Evolutionary conservation across 2,329 filamentous ascomycete species (phyloP), one percentile per base, ranked within the genome.

Genomic region (Elsinoe batatas): DNA sequence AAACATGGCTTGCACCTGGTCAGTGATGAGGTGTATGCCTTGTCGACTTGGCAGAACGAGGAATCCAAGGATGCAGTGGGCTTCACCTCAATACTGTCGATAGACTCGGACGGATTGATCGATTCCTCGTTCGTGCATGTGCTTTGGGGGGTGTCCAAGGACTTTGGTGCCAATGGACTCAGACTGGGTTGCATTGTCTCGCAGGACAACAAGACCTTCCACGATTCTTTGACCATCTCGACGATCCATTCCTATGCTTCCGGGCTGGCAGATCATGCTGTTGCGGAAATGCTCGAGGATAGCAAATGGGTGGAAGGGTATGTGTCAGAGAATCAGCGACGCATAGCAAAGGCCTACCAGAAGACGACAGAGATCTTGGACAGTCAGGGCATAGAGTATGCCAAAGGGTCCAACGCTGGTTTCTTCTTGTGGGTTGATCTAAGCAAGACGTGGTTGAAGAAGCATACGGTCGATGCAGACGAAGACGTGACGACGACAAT

Each of bases 371-470:
- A 40, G 7, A 30, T 64, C 35, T 46, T 70, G 11, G 54, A 65
- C 6, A 58, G 60, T 5, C 57, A 66, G n/a, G 68, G 65, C 0
- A 72, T 77, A 7, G 62, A 64, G 17, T 74, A 73, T 53, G 57
- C 64, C 11, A 62, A 62, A 4, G 68, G 68, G 26, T 65, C 65
- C 17, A 74, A 74, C 58, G 73, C 74, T 11, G 74, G 72, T 0
- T 75, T 76, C 60, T 76, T 76, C 56, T 54, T 76, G 3, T 76
- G 73, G 65, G 62, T 73, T 11, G 70, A 76, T 57, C 59, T 68
- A 13, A 73, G 72, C 0, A 32, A 56, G 15, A 47, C 51, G 3
- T 58, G 22, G 15, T 37, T 46, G 17, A 53, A 26, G 53, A 38
- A 32, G 2, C 42, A 46, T n/a, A 20, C 17, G 7, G 13, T 56